These are phyloP conservation scores for Metschnikowia bowlesiae DNA, from an alignment of 805 yeast species.

Conservation along the genomic window DNA sequence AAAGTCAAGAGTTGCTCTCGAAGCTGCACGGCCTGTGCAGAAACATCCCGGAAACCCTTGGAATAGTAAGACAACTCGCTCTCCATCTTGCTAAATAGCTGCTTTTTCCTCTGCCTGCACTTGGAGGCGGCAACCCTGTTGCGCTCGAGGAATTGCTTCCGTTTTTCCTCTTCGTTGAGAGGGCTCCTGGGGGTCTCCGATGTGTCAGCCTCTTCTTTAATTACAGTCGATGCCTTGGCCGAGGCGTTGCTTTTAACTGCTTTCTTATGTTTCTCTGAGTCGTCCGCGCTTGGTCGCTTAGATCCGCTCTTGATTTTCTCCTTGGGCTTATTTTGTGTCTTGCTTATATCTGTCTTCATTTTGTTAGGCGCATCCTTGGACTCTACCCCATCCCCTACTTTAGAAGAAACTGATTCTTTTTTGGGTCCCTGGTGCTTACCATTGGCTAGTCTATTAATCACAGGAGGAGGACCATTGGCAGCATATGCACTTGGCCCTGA, in stretches of 20 bases:
- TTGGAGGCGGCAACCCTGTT: constrained; percentile 94
- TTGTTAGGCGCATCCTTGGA: background rate
- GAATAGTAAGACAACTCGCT: constrained; percentile 68
- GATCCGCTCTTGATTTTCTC: background rate
- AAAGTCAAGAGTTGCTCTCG: constrained; percentile 54
- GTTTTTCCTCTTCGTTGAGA: constrained; percentile 41
- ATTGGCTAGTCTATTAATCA: background rate
- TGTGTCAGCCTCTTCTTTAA: constrained; percentile 9
- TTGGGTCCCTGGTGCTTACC: background rate
- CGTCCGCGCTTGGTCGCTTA: constrained; percentile 5
- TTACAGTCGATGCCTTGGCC: constrained; percentile 7
- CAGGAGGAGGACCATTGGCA: background rate
- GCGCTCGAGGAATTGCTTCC: constrained; percentile 76
- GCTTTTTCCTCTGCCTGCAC: constrained; percentile 92
- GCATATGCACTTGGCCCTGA: background rate
- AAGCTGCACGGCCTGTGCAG: constrained; percentile 52
- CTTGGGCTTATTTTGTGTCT: background rate
- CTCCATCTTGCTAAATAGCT: constrained; percentile 78
- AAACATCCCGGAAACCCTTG: constrained; percentile 62
- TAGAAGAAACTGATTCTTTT: background rate
- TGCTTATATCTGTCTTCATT: background rate
- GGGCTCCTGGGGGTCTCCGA: constrained; percentile 5
- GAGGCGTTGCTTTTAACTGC: constrained; percentile 7
- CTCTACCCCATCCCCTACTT: background rate
- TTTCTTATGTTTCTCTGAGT: constrained; percentile 9